These are phyloP conservation scores for Taphrina deformans DNA, from an alignment of 1,139 yeast species.

Conservation along the genomic window DNA sequence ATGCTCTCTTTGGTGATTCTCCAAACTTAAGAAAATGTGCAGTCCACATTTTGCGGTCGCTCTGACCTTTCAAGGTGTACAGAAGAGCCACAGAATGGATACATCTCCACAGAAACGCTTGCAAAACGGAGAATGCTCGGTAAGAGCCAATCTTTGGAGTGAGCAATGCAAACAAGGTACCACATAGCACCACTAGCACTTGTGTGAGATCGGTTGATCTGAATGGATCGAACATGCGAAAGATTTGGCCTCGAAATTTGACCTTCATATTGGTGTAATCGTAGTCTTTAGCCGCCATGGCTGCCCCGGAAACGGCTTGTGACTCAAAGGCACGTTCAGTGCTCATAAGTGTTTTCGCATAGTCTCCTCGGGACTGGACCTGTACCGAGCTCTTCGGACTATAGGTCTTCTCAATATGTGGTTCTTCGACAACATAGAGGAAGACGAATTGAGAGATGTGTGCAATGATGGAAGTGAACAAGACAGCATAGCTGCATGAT, in stretches of 20 bases:
- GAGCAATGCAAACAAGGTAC: constrained; percentile 52
- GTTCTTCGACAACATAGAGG: constrained; percentile 75
- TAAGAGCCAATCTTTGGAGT: constrained; percentile 46
- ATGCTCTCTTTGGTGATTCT: constrained; percentile 65
- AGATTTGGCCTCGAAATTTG: constrained; percentile 37
- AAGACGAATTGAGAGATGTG: constrained; percentile 79
- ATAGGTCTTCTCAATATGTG: constrained; percentile 83
- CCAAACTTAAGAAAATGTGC: constrained; percentile 67
- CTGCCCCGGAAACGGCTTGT: constrained; percentile 8
- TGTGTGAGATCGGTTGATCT: constrained; percentile 68
- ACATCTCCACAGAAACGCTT: constrained; percentile 56
- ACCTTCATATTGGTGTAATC: neutral
- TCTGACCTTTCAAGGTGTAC: constrained; percentile 59
- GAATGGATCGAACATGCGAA: constrained; percentile 61
- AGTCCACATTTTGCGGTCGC: constrained; percentile 65
- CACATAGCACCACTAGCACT: constrained; percentile 51
- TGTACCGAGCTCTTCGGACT: constrained; percentile 38
- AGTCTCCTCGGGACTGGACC: constrained; percentile 11
- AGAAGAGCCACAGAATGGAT: constrained; percentile 59
- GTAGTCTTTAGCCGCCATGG: constrained; percentile 42
- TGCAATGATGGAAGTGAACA: constrained; percentile 70
- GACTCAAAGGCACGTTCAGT: constrained; percentile 19
- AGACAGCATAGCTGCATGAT: constrained; percentile 71
- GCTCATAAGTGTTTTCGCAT: constrained; percentile 16
- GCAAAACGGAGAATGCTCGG: constrained; percentile 49